These are phyloP conservation scores for Russula abietina DNA, from an alignment of 768 basidiomycete genomes.

Conservation along the genomic window DNA sequence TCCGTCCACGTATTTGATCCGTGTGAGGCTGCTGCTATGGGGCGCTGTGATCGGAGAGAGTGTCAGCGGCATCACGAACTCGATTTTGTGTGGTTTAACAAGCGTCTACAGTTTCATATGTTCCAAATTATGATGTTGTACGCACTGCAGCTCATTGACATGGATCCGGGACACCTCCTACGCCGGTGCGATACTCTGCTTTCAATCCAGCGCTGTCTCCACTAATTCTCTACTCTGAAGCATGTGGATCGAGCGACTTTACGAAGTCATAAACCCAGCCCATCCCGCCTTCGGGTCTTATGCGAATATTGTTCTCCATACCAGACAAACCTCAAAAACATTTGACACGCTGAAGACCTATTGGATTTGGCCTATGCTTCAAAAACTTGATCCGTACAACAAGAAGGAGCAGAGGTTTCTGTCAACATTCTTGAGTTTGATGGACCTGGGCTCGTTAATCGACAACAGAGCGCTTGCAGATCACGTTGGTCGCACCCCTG, in stretches of 20 bases:
- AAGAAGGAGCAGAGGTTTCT: neutral
- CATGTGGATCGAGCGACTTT: constrained; percentile 20
- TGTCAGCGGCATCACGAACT: constrained; percentile 17
- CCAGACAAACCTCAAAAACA: neutral
- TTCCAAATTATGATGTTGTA: constrained; percentile 12
- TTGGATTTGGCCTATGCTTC: constrained; percentile 18
- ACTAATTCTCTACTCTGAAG: constrained; percentile 2
- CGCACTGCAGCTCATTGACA: neutral
- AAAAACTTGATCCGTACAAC: neutral
- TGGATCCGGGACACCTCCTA: neutral
- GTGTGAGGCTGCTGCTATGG: neutral
- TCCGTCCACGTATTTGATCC: constrained; percentile 16
- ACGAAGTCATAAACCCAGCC: constrained; percentile 16
- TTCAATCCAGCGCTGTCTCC: neutral
- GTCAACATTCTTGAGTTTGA: constrained; percentile 11
- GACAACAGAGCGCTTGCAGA: constrained; percentile 13
- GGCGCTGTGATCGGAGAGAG: constrained; percentile 9
- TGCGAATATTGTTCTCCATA: neutral
- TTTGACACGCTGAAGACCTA: constrained; percentile 7
- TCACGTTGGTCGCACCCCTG: constrained; percentile 3
- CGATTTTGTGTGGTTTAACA: constrained; percentile 14
- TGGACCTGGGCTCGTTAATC: constrained; percentile 21
- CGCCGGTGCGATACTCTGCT: neutral
- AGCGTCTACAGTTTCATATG: constrained; percentile 16
- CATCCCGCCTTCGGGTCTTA: constrained; percentile 14